Evolutionary conservation across 441 rosid species (phyloP), one percentile per base, ranked within the genome.

Genomic region (Pelargonium cotyledonis): DNA sequence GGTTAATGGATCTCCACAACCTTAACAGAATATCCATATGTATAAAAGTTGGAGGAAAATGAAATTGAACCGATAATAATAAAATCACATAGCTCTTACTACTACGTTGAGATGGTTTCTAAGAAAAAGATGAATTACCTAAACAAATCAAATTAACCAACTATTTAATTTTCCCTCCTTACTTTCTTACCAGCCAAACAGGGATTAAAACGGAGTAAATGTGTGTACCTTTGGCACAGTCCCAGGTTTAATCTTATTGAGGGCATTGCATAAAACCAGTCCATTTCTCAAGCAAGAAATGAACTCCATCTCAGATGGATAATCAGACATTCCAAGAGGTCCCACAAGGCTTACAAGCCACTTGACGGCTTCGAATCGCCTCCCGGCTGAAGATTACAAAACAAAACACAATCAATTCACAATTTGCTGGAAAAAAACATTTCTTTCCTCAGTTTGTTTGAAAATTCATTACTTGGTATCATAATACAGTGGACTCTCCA

Each of bases 281-380:
- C 96, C 97, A 76, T 86, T 94, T 85, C 98, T 88, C 80, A 94
- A 79, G 84, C 89, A 80, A 81, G 91, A 86, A 80, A 91, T 79
- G 67, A 94, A 91, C 73, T 88, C 96, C 66, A 74, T 86, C 84
- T 94, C 96, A 6, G 95, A 82, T 58, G 95, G 90, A 68, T 80
- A 74, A 60, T 23, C 74, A 10, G 91, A 76, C 29, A 94, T 69
- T 19, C 86, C 85, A 29, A 88, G 78, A 53, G 91, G 82, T 57
- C 96, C 97, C 58, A 88, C 87, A 16, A 85, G 69, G 68, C 81
- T 70, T 58, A 88, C 80, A n/a, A 94, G 93, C 98, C 98, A 94
- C 31, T 77, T 78, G 47, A 77, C 87, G 0, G 96, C 96, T 74
- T 86, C 81, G 66, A 76, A 85, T 66, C 95, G 78, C 77, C 96